Conservation (phyloP, 75 land plant species). For the Ceratopteris richardii region DNA sequence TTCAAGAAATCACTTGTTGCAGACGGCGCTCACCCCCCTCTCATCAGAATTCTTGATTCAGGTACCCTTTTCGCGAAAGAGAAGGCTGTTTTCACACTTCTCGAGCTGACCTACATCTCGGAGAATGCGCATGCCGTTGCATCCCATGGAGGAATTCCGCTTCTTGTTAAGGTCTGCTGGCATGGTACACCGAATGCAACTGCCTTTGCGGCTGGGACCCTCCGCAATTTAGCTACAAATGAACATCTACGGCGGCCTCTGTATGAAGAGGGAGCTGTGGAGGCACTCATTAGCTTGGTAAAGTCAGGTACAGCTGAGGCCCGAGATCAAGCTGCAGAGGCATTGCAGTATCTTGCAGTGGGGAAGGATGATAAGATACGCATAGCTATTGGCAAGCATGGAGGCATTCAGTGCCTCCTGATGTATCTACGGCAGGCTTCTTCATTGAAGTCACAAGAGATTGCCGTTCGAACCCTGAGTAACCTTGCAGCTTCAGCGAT, state of each 20-base stretch:
- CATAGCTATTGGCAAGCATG: constrained; percentile 29
- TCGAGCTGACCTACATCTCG: constrained; percentile 42
- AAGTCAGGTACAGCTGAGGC: constrained; percentile 33
- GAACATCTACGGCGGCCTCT: constrained; percentile 37
- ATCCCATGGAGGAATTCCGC: constrained; percentile 59
- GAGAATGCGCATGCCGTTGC: constrained; percentile 66
- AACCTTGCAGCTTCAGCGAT: constrained; percentile 30
- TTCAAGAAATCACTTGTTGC: constrained; percentile 35
- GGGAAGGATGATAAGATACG: constrained; percentile 34
- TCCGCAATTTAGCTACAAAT: constrained; percentile 44
- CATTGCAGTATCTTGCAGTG: constrained; percentile 40
- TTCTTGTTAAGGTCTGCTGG: constrained; percentile 44
- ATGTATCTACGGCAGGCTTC: constrained; percentile 24
- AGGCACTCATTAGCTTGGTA: constrained; percentile 35
- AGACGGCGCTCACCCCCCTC: constrained; percentile 45
- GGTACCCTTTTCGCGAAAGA: constrained; percentile 43
- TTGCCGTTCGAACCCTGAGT: constrained; percentile 37
- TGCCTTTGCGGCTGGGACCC: constrained; percentile 37
- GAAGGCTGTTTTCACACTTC: constrained; percentile 36
- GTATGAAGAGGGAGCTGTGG: constrained; percentile 54
- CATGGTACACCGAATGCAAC: constrained; percentile 23
- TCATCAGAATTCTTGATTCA: constrained; percentile 51
- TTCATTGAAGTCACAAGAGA: constrained; percentile 36
- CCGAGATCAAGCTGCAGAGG: constrained; percentile 48
- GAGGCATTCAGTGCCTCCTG: constrained; percentile 44